Evolutionary conservation across 2,329 filamentous ascomycete genomes (phyloP).

Genomic region (Gliomastix tumulicola): DNA sequence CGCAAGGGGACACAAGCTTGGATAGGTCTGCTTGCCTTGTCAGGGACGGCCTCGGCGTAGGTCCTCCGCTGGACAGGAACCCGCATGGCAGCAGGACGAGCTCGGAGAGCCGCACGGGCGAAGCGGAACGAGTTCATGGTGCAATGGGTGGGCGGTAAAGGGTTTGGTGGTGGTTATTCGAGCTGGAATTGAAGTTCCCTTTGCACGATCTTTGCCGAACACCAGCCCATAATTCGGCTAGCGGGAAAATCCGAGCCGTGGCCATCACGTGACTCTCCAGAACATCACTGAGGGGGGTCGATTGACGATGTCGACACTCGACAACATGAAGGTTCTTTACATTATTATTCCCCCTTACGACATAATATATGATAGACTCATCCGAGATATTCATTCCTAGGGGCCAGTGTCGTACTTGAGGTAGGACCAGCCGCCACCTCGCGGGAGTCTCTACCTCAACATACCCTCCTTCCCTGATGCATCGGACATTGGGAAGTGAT

Average conservation of each 20-base stretch:
- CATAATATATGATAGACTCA: too few species aligned
- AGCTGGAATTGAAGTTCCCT: slow-evolving; percentile 23
- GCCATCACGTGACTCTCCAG: slow-evolving; percentile 20
- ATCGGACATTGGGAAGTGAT: too few species aligned
- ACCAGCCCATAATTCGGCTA: slow-evolving; percentile 30
- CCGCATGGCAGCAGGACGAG: slow-evolving; percentile 69
- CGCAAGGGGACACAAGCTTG: too few species aligned
- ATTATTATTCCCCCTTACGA: too few species aligned
- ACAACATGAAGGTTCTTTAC: too few species aligned
- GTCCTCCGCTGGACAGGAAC: slow-evolving; percentile 76
- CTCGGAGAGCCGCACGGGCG: slow-evolving; percentile 82
- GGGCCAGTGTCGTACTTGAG: too few species aligned
- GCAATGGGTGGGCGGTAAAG: slow-evolving; percentile 37
- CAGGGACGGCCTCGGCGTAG: slow-evolving; percentile 81
- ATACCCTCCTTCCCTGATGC: too few species aligned
- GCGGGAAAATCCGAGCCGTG: slow-evolving; percentile 28
- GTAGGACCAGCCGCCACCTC: too few species aligned
- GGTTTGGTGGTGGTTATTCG: slow-evolving; percentile 29
- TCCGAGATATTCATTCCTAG: too few species aligned
- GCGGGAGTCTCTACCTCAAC: too few species aligned
- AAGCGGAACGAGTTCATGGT: slow-evolving; percentile 93
- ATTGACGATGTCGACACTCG: too few species aligned
- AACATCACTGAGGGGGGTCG: too few species aligned
- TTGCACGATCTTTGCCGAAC: slow-evolving; percentile 39
- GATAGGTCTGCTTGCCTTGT: slow-evolving; percentile 55